Percentiles rank a stretch among this genome's conserved stretches.
Evolutionary conservation across 768 basidiomycete genomes (phyloP).

Genomic region (Russula brevipes): DNA sequence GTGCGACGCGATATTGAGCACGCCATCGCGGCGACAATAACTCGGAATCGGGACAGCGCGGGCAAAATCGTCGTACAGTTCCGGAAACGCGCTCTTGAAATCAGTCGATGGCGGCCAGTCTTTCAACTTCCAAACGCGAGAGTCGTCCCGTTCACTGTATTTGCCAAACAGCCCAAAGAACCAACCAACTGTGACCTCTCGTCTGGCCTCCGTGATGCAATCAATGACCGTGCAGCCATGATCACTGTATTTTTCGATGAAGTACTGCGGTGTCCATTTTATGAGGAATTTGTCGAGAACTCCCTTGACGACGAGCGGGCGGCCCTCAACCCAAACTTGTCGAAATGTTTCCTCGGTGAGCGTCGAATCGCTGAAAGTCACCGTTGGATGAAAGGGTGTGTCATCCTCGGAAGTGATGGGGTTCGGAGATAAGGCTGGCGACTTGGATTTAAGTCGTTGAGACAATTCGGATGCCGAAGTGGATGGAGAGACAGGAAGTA

Average conservation of each 20-base stretch:
- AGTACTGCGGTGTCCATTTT: conserved; percentile 80
- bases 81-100: conserved; percentile 77
- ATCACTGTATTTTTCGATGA: conserved; percentile 59
- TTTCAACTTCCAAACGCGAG: conserved; percentile 51
- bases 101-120: conserved; percentile 91
- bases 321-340: conserved; percentile 63
- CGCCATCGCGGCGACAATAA: conserved; percentile 85
- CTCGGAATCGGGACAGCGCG: conserved; percentile 80
- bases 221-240: conserved; percentile 60
- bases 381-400: conserved; percentile 44
- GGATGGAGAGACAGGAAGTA: conserved; percentile 21
- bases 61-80: conserved; percentile 80
- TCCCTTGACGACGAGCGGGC: conserved; percentile 73
- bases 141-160: conserved; percentile 39
- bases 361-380: conserved; percentile 42
- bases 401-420: conserved; percentile 4
- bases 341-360: conserved; percentile 60
- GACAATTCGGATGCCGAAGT: conserved; percentile 21
- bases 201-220: conserved; percentile 15
- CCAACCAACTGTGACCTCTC: conserved; percentile 21
- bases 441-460: conserved; percentile 11
- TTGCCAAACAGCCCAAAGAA: conserved; percentile 19
- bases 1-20: conserved; percentile 82
- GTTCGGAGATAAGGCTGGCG: conserved; percentile 5
- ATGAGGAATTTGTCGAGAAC: conserved; percentile 59